phyloP scores from a whole-genome alignment of 768 basidiomycete genomes.

The Leccinum variicolor region DNA sequence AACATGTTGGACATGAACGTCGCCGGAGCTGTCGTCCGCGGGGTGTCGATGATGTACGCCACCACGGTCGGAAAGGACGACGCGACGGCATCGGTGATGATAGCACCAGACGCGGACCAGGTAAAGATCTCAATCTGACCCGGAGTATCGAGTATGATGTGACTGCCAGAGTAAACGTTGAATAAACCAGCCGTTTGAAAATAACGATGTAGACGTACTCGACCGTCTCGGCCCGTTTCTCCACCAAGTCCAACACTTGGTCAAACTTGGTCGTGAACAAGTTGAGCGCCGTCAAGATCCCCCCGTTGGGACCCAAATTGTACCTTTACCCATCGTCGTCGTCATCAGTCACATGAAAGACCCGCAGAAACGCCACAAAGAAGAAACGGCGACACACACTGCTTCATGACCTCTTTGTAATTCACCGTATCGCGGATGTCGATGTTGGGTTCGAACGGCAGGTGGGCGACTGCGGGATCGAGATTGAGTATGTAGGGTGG shows the following conservation, averaged over 20 bases:
- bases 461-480: slow-evolving; percentile 89
- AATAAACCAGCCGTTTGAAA: background rate
- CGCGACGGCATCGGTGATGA: slow-evolving; percentile 96
- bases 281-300: slow-evolving; percentile 95
- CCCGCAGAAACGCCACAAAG: slow-evolving; percentile 1
- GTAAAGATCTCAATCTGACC: slow-evolving; percentile 99
- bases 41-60: slow-evolving; percentile 97
- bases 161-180: slow-evolving; percentile 43
- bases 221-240: slow-evolving; percentile 83
- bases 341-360: slow-evolving; percentile 14
- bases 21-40: slow-evolving; percentile 88
- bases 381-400: slow-evolving; percentile 62
- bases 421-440: slow-evolving; percentile 98
- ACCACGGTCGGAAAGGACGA: slow-evolving; percentile 91
- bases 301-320: slow-evolving; percentile 97
- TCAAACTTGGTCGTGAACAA: slow-evolving; percentile 99
- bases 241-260: slow-evolving; percentile 87
- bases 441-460: slow-evolving; percentile 95
- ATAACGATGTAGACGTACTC: slow-evolving; percentile 55
- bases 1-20: slow-evolving; percentile 99
- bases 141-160: slow-evolving; percentile 94
- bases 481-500: slow-evolving; percentile 97
- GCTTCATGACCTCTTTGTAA: slow-evolving; percentile 99
- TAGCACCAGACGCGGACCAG: slow-evolving; percentile 98
- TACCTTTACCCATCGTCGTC: slow-evolving; percentile 56